Conservation (phyloP, 164 flowering plant genomes). For the Echeveria elegans region DNA sequence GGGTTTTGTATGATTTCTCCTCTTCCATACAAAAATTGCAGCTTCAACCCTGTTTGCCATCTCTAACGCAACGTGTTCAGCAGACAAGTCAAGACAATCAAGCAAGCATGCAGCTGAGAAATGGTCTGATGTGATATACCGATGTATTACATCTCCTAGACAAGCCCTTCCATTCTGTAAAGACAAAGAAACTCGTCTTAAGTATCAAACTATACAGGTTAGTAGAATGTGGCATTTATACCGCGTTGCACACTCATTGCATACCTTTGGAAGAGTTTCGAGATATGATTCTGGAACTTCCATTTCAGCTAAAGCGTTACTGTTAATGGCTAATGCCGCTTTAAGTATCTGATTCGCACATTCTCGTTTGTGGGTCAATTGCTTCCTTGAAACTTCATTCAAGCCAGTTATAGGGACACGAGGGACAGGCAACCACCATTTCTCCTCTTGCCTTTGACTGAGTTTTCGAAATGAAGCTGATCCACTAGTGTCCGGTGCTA, state of each 20-base stretch:
- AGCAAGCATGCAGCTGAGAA: constrained; percentile 90
- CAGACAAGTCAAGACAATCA: constrained; percentile 80
- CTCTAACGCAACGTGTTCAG: constrained; percentile 81
- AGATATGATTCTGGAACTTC: constrained; percentile 85
- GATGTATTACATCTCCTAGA: constrained; percentile 78
- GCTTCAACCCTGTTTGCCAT: constrained; percentile 89
- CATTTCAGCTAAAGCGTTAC: constrained; percentile 72
- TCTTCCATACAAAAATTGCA: constrained; percentile 73
- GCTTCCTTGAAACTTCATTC: constrained; percentile 52
- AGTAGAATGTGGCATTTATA: background rate
- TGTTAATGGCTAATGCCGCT: constrained; percentile 89
- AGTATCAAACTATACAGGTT: background rate
- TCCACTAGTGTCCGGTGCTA: constrained; percentile 56
- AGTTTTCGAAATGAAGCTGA: constrained; percentile 57
- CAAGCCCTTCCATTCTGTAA: constrained; percentile 81
- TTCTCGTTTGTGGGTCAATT: constrained; percentile 74
- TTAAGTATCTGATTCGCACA: constrained; percentile 79
- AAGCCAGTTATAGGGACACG: constrained; percentile 75
- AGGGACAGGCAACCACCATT: constrained; percentile 99
- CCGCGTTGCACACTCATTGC: background rate
- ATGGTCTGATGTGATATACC: constrained; percentile 81
- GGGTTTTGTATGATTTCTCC: constrained; percentile 42
- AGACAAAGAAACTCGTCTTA: background rate
- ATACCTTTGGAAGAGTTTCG: constrained; percentile 89
- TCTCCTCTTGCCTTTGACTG: constrained; percentile 77